These are phyloP conservation scores for Pseudohyphozyma bogoriensis DNA, from an alignment of 768 basidiomycete genomes.

Conservation along the genomic window DNA sequence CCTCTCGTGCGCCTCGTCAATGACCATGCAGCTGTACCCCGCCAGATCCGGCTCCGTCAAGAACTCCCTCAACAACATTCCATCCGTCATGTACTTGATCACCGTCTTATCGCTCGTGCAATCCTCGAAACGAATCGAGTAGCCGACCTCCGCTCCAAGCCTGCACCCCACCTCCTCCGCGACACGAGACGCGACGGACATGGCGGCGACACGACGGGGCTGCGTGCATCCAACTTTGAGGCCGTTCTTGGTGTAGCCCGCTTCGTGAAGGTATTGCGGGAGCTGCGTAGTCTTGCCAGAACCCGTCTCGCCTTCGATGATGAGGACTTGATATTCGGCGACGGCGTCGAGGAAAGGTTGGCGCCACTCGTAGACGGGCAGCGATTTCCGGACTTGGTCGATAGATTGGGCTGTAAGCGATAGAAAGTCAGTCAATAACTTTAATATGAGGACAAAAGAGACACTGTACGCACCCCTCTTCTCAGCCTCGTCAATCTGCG, in stretches of 20 bases:
- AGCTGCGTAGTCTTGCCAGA: conserved; percentile 98
- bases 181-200: conserved; percentile 98
- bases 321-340: conserved; percentile 81
- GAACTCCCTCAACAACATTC: conserved; percentile 94
- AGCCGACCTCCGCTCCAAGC: conserved; percentile 97
- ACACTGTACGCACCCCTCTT: conserved; percentile 56
- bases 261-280: conserved; percentile 96
- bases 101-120: conserved; percentile 99
- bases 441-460: background rate
- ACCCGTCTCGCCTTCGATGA: conserved; percentile 96
- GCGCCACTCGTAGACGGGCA: conserved; percentile 84
- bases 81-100: conserved; percentile 97
- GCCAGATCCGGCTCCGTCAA: conserved; percentile 94
- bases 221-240: conserved; percentile 92
- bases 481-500: conserved; percentile 85
- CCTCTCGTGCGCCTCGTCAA: conserved; percentile 97
- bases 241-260: conserved; percentile 81
- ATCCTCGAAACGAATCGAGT: conserved; percentile 98
- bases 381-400: conserved; percentile 82
- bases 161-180: conserved; percentile 98
- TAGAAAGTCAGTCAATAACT: background rate
- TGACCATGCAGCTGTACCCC: conserved; percentile 87
- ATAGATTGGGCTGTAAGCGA: conserved; percentile 56
- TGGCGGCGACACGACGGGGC: conserved; percentile 95
- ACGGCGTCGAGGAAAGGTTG: conserved; percentile 82